phyloP scores from a whole-genome alignment of 2,329 filamentous ascomycete genomes.

The Calonectria crousiana region DNA sequence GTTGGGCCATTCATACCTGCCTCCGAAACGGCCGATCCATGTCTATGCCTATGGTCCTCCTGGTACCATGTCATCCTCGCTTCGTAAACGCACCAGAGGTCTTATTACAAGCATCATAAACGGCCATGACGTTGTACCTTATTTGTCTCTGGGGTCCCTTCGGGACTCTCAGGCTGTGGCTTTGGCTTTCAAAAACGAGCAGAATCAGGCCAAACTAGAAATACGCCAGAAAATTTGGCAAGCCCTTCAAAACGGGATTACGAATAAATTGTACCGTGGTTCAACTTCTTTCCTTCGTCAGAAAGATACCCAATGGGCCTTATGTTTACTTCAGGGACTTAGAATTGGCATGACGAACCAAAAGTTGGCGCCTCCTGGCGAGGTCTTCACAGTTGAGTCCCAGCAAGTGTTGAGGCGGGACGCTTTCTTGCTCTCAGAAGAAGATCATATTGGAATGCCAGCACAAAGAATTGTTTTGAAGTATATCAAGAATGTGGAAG shows the following conservation, averaged over 20 bases:
- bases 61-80: conserved; percentile 76
- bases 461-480: conserved; percentile 77
- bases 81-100: conserved; percentile 77
- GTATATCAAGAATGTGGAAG: conserved; percentile 79
- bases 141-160: conserved; percentile 78
- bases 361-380: conserved; percentile 80
- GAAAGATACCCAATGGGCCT: conserved; percentile 77
- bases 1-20: conserved; percentile 63
- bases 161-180: conserved; percentile 82
- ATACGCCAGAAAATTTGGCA: conserved; percentile 76
- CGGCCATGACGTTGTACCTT: conserved; percentile 79
- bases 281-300: conserved; percentile 52
- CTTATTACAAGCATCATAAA: conserved; percentile 82
- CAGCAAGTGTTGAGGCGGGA: conserved; percentile 76
- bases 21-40: conserved; percentile 77
- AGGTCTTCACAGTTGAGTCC: conserved; percentile 80
- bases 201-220: conserved; percentile 74
- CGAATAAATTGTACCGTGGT: conserved; percentile 70
- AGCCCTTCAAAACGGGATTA: conserved; percentile 71
- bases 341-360: conserved; percentile 75
- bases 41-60: conserved; percentile 85
- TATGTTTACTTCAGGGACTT: conserved; percentile 74
- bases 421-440: conserved; percentile 65
- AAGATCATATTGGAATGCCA: conserved; percentile 70
- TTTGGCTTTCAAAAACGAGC: conserved; percentile 79